Evolutionary conservation across 495 filamentous ascomycete genomes (phyloP).

Genomic region (Annulohypoxylon maeteangense): DNA sequence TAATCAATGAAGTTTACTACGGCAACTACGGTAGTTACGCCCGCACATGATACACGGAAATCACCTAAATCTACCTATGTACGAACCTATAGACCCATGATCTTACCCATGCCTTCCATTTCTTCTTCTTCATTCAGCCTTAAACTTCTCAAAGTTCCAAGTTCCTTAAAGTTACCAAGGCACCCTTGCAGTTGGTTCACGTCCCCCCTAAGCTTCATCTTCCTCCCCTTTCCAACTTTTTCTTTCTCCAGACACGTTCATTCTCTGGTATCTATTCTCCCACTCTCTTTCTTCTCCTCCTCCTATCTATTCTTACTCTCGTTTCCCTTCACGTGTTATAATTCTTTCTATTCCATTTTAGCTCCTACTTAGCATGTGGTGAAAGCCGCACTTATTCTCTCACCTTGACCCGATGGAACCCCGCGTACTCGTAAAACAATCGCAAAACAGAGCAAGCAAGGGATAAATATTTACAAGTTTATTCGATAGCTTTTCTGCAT

Average conservation of each 20-base stretch:
- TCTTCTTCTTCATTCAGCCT: constrained; percentile 29
- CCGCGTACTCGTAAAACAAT: constrained; percentile 23
- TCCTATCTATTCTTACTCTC: background rate
- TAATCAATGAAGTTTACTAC: constrained; percentile 25
- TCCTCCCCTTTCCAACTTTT: constrained; percentile 19
- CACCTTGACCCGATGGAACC: constrained; percentile 29
- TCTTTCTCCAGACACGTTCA: constrained; percentile 5
- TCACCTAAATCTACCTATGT: background rate
- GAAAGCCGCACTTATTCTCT: constrained; percentile 8
- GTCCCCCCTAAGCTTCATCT: constrained; percentile 3
- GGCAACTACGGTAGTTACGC: constrained; percentile 1
- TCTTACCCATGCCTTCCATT: background rate
- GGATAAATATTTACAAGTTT: constrained; percentile 17
- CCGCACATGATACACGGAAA: constrained; percentile 9
- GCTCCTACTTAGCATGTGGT: constrained; percentile 9
- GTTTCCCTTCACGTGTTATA: background rate
- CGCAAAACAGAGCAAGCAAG: constrained; percentile 25
- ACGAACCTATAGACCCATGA: background rate
- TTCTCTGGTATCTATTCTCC: constrained; percentile 4
- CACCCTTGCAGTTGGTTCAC: constrained; percentile 18
- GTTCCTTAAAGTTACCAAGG: constrained; percentile 26
- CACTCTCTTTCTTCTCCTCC: constrained; percentile 13
- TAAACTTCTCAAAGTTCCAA: constrained; percentile 26
- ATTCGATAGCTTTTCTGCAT: constrained; percentile 14
- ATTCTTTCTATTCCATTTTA: constrained; percentile 4